Conservation (phyloP, 2,329 filamentous ascomycete genomes). For the Alternaria conjuncta region DNA sequence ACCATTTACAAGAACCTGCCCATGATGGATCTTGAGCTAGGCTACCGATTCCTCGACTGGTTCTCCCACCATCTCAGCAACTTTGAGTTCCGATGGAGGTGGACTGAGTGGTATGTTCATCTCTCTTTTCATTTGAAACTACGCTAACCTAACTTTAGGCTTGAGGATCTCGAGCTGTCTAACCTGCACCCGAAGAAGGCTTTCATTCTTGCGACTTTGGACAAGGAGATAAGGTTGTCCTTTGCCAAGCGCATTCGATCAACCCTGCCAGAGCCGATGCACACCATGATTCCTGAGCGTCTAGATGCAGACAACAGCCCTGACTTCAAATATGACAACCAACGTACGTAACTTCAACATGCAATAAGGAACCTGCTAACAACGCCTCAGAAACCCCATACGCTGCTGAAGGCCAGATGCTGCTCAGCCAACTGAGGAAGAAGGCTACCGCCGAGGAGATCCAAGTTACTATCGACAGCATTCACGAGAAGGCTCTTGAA, state of each 20-base stretch:
- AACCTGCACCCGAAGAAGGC: slow-evolving; percentile 86
- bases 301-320: slow-evolving; percentile 96
- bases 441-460: slow-evolving; percentile 88
- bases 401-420: slow-evolving; percentile 79
- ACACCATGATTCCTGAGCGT: slow-evolving; percentile 78
- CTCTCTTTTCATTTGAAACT: no score
- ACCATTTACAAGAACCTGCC: slow-evolving; percentile 85
- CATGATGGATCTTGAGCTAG: slow-evolving; percentile 84
- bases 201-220: slow-evolving; percentile 87
- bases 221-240: slow-evolving; percentile 95
- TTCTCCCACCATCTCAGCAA: slow-evolving; percentile 98
- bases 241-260: slow-evolving; percentile 96
- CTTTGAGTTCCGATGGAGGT: slow-evolving; percentile 99
- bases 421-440: slow-evolving; percentile 78
- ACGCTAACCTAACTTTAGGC: slow-evolving; percentile 52
- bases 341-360: slow-evolving; percentile 61
- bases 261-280: slow-evolving; percentile 84
- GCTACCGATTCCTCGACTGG: slow-evolving; percentile 92
- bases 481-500: slow-evolving; percentile 78
- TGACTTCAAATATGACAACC: slow-evolving; percentile 85
- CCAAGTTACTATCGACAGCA: slow-evolving; percentile 78
- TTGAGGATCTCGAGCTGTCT: slow-evolving; percentile 80
- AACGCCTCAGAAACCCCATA: slow-evolving; percentile 72
- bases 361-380: neutral
- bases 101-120: slow-evolving; percentile 81